These are phyloP conservation scores for Coleophoma eucalyptorum DNA, from an alignment of 2,329 filamentous ascomycete species.

Conservation along the genomic window DNA sequence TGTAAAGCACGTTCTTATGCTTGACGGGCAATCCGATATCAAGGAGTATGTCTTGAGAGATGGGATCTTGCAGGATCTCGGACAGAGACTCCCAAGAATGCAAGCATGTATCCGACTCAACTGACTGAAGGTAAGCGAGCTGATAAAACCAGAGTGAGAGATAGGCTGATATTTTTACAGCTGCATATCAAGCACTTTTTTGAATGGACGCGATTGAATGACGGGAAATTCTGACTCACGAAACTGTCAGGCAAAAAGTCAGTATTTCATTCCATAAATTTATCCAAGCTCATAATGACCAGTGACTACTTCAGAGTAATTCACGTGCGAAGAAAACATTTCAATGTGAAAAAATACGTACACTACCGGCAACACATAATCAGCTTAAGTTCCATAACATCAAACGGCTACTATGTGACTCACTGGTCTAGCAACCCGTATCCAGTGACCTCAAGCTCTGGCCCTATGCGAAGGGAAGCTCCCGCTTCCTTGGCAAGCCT, in stretches of 20 bases:
- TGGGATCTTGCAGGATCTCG: conserved; percentile 58
- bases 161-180: too few relatives aligned
- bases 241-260: background rate
- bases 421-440: background rate
- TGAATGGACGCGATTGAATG: too few relatives aligned
- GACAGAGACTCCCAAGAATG: conserved; percentile 58
- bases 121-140: background rate
- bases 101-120: conserved; percentile 43
- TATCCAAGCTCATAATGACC: too few relatives aligned
- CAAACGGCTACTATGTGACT: too few relatives aligned
- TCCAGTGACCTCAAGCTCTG: background rate
- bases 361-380: too few relatives aligned
- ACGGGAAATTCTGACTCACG: background rate
- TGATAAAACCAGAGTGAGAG: too few relatives aligned
- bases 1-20: conserved; percentile 61
- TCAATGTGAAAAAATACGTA: too few relatives aligned
- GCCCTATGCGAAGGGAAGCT: background rate
- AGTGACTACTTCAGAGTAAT: too few relatives aligned
- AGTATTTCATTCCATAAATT: too few relatives aligned
- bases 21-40: conserved; percentile 60
- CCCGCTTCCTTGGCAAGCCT: background rate
- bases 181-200: too few relatives aligned
- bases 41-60: conserved; percentile 62
- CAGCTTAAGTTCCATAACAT: too few relatives aligned
- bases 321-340: too few relatives aligned